Percentiles rank a stretch among this genome's conserved stretches.
phyloP scores from a whole-genome alignment of 768 basidiomycete genomes.

The Candolleomyces eurysporus region DNA sequence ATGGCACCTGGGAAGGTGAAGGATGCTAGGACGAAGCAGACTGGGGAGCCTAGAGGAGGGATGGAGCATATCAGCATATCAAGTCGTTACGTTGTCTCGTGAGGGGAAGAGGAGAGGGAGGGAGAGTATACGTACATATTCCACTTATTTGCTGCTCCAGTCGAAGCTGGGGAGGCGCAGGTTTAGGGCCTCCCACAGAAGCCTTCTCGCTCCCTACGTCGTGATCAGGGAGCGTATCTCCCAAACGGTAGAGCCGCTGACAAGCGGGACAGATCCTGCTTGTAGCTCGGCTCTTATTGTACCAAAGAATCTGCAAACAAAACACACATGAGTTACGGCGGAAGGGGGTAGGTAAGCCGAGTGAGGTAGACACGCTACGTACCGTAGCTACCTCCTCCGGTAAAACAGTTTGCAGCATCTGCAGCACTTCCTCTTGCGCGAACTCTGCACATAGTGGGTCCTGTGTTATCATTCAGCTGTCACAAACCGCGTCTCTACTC shows the following conservation, averaged over 20 bases:
- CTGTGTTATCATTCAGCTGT: slow-evolving; percentile 13
- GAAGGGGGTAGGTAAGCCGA: background rate
- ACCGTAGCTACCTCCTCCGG: slow-evolving; percentile 75
- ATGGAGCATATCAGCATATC: background rate
- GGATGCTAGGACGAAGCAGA: slow-evolving; percentile 75
- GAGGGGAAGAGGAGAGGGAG: background rate
- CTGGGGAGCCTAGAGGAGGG: slow-evolving; percentile 56
- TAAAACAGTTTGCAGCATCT: slow-evolving; percentile 68
- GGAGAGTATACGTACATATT: slow-evolving; percentile 51
- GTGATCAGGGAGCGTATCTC: slow-evolving; percentile 59
- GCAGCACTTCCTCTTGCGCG: slow-evolving; percentile 68
- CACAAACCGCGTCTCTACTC: background rate
- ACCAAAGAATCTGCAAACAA: slow-evolving; percentile 67
- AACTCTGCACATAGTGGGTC: slow-evolving; percentile 76
- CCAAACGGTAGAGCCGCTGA: slow-evolving; percentile 66
- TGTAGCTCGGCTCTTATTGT: slow-evolving; percentile 74
- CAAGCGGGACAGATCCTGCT: slow-evolving; percentile 80
- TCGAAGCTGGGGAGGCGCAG: slow-evolving; percentile 33
- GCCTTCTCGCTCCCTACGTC: slow-evolving; percentile 23
- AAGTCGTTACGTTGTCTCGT: background rate
- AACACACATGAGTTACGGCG: background rate
- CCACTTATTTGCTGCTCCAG: slow-evolving; percentile 75
- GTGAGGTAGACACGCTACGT: slow-evolving; percentile 19
- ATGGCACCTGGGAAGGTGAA: slow-evolving; percentile 64
- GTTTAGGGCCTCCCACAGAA: background rate